phyloP scores from a whole-genome alignment of 208 protist species.

The Endotrypanum monterogeii region DNA sequence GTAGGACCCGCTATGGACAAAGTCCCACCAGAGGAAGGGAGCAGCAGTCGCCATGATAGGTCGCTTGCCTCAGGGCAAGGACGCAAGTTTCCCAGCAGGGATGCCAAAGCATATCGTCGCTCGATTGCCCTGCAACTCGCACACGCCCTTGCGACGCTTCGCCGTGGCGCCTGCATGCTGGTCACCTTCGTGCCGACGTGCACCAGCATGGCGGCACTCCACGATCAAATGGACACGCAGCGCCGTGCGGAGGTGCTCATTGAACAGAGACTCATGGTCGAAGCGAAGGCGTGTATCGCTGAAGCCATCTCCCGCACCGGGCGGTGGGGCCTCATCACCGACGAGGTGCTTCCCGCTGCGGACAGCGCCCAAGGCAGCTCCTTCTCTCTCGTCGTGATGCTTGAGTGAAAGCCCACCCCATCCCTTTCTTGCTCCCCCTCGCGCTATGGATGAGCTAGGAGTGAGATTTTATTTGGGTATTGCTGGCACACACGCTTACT shows the following conservation, averaged over 20 bases:
- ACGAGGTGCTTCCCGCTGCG: constrained; percentile 70
- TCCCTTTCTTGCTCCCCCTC: not conserved
- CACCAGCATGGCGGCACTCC: constrained; percentile 39
- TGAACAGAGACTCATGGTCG: constrained; percentile 32
- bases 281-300: constrained; percentile 53
- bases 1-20: not conserved
- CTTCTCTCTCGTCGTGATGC: constrained; percentile 55
- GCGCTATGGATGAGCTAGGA: not conserved
- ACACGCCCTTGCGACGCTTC: constrained; percentile 42
- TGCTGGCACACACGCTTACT: not conserved
- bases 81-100: not conserved
- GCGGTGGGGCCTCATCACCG: constrained; percentile 66
- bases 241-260: constrained; percentile 46
- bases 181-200: constrained; percentile 54
- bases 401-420: constrained; percentile 32
- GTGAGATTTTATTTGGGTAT: too few species aligned
- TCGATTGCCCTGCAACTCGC: constrained; percentile 42
- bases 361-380: constrained; percentile 62
- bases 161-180: constrained; percentile 48
- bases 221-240: constrained; percentile 36
- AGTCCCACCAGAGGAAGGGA: not conserved
- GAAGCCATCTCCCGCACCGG: constrained; percentile 55
- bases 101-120: constrained; percentile 10
- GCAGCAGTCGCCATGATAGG: constrained; percentile 1
- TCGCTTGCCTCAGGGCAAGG: not conserved